Evolutionary conservation across 2,329 filamentous ascomycete genomes (phyloP), one percentile per base, ranked within the genome.

Genomic region (Fusarium sarcochroum): DNA sequence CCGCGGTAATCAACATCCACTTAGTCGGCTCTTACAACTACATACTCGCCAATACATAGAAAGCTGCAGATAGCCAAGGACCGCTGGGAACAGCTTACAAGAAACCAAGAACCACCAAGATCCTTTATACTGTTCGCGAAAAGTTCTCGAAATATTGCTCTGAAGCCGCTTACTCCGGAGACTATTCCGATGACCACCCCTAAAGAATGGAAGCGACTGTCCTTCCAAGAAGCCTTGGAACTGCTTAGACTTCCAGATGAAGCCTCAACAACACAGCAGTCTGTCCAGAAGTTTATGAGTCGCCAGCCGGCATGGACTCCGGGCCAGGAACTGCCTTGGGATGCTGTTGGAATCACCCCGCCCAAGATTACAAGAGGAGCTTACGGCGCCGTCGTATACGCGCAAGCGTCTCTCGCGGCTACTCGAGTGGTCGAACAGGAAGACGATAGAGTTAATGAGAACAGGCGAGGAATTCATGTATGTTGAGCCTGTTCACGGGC

Each of bases 381-480:
- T 1, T 82, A 76, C 45, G 80, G 80, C 7, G 80, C 79, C 7
- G 76, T 78, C 23, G 80, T 81, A 30, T 82, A 79, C 56, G 75
- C 75, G 5, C 77, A 80, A 58, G 76, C 80, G 15, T 69, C 80
- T 9, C 66, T 81, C 8, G 80, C 79, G 10, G 80, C 79, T 3
- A 67, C 80, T 1, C 72, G 76, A 41, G 71, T 75, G 6, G 72
- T 78, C 8, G 77, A 80, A 58, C 66, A 74, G 13, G 78, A 78
- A 18, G 78, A 80, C 5, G 25, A 57, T 8, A 47, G 51, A 17
- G 42, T 62, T 15, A 54, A 52, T 14, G 58, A 60, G 15, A 70
- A 63, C 6, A 73, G 54, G 11, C 73, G 80, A 5, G 78, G 76
- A 2, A 78, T 82, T 44, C 80, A 82, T 69, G 80, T 82, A 61